Percentiles rank a stretch among this genome's conserved stretches.
Conservation (phyloP, 2,329 filamentous ascomycete genomes). For the Colletotrichum tamarilloi region DNA sequence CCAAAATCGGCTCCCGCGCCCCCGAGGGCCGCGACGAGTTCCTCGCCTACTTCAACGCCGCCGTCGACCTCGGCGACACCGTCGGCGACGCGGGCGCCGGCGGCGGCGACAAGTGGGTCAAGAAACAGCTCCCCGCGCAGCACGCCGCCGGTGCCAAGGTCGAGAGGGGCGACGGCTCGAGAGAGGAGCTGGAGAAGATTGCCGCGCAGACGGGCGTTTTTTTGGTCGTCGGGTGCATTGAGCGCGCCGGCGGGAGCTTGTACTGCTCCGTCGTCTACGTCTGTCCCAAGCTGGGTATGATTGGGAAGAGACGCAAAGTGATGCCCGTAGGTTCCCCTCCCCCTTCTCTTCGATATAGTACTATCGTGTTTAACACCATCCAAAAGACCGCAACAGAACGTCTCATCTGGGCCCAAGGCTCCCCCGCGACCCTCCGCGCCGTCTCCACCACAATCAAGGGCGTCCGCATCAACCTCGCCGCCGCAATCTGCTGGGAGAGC, state of each 20-base stretch:
- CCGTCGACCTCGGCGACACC: slow-evolving; percentile 87
- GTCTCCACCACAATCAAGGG: slow-evolving; percentile 84
- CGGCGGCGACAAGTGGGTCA: slow-evolving; percentile 78
- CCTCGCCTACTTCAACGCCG: slow-evolving; percentile 79
- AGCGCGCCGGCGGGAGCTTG: slow-evolving; percentile 82
- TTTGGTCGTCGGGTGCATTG: slow-evolving; percentile 82
- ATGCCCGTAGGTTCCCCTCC: slow-evolving; percentile 75
- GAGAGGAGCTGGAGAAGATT: slow-evolving; percentile 82
- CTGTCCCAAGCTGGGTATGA: slow-evolving; percentile 75
- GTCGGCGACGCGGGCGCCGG: slow-evolving; percentile 68
- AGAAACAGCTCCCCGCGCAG: slow-evolving; percentile 62
- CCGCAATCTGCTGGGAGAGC: slow-evolving; percentile 96
- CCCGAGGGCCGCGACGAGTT: slow-evolving; percentile 83
- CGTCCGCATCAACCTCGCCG: slow-evolving; percentile 81
- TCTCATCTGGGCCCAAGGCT: slow-evolving; percentile 89
- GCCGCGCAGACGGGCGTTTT: slow-evolving; percentile 84
- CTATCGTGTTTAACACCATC: not conserved
- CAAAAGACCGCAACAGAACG: slow-evolving; percentile 79
- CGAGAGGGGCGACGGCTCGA: slow-evolving; percentile 67
- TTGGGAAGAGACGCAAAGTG: slow-evolving; percentile 92
- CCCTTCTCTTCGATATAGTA: not conserved
- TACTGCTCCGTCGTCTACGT: slow-evolving; percentile 89
- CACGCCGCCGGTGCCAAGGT: slow-evolving; percentile 10
- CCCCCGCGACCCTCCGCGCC: slow-evolving; percentile 80
- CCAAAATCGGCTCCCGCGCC: slow-evolving; percentile 76